A percentile compares a stretch with the other conserved stretches of the same genome.
Conservation (phyloP, 2,329 filamentous ascomycete species). For the Gnomoniopsis sp. region DNA sequence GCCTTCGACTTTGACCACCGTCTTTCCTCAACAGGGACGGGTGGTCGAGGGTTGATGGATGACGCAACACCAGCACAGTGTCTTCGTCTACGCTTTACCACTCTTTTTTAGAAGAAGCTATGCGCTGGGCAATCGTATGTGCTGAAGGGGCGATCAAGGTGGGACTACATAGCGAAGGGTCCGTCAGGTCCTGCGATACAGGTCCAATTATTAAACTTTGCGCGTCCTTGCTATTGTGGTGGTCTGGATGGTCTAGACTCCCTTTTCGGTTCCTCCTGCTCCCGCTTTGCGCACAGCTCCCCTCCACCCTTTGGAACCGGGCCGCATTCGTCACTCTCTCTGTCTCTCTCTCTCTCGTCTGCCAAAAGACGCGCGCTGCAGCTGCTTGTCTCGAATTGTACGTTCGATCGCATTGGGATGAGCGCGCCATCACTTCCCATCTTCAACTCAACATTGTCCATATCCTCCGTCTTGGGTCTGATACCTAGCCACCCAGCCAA, state of each 20-base stretch:
- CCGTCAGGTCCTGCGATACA: background rate
- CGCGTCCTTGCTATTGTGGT: background rate
- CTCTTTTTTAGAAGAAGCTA: no score
- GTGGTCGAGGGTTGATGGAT: background rate
- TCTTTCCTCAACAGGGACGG: background rate
- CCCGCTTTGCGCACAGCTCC: background rate
- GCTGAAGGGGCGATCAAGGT: no score
- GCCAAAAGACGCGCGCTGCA: background rate
- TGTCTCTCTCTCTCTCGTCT: background rate
- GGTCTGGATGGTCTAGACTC: background rate
- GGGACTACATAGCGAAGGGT: no score
- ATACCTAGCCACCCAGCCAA: no score
- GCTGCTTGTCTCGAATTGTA: no score
- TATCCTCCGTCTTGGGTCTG: no score
- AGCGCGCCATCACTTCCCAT: no score
- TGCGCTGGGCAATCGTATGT: no score
- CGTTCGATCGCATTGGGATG: no score
- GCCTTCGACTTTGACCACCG: background rate
- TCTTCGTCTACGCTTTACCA: background rate
- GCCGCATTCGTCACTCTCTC: background rate
- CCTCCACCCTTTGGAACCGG: background rate
- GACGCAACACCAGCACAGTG: conserved; percentile 3
- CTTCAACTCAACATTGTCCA: background rate
- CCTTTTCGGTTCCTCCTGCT: background rate
- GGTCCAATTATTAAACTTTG: no score